Evolutionary conservation across 1,284 basidiomycete genomes (phyloP).

Genomic region (Phellopilus nigrolimitatus): DNA sequence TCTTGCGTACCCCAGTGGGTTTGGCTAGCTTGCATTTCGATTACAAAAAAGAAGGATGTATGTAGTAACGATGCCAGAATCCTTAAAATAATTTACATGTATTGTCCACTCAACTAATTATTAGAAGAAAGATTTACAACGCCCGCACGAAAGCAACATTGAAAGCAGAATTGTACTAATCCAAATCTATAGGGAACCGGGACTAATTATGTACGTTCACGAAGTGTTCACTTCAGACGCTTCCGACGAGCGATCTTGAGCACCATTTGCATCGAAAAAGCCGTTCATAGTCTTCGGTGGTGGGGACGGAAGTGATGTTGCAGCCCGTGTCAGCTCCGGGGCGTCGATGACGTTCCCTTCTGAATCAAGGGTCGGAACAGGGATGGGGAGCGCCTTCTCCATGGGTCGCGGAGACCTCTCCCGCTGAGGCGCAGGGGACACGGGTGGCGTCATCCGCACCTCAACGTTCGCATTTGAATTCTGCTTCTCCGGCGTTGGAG

Average conservation of each 20-base stretch:
- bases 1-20: too few species aligned
- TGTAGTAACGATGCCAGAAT: background rate
- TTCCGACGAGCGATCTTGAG: background rate
- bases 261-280: background rate
- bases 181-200: too few species aligned
- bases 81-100: conserved; percentile 1
- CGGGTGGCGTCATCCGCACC: conserved; percentile 5
- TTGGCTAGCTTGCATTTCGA: too few species aligned
- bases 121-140: background rate
- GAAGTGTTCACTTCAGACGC: background rate
- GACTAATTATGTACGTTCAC: background rate
- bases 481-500: conserved; percentile 15
- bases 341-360: conserved; percentile 7
- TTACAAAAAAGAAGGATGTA: background rate
- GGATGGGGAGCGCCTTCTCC: conserved; percentile 16
- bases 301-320: too few species aligned
- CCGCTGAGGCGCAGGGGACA: conserved; percentile 4
- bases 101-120: background rate
- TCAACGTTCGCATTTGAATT: background rate
- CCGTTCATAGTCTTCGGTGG: background rate
- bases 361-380: conserved; percentile 13
- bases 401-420: conserved; percentile 12
- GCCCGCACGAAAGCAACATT: background rate
- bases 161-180: too few species aligned
- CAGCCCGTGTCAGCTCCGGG: background rate